These are phyloP conservation scores for Cadophora gregata DNA, from an alignment of 2,329 filamentous ascomycete species.

Conservation along the genomic window DNA sequence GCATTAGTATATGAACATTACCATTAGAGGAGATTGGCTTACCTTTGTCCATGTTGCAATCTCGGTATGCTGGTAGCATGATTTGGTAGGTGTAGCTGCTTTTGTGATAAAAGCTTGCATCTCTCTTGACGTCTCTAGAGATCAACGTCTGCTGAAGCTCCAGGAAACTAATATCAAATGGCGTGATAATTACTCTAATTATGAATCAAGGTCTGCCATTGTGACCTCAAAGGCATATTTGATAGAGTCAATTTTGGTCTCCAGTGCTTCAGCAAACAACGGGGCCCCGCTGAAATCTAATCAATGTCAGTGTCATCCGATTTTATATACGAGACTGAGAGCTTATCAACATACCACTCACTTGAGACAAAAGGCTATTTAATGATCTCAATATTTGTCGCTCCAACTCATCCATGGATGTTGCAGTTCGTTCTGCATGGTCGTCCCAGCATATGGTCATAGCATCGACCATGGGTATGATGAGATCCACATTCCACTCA, in stretches of 20 bases:
- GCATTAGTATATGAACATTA: background rate
- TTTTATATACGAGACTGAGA: background rate
- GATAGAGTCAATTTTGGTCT: constrained; percentile 10
- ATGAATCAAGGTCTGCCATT: background rate
- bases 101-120: constrained; percentile 14
- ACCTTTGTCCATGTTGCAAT: constrained; percentile 4
- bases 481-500: constrained; percentile 19
- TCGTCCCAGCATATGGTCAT: constrained; percentile 11
- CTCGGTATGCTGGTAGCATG: constrained; percentile 15
- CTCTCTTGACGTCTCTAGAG: constrained; percentile 2
- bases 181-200: background rate
- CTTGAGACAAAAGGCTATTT: constrained; percentile 5
- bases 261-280: constrained; percentile 16
- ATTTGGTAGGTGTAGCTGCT: constrained; percentile 11
- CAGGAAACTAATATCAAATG: background rate
- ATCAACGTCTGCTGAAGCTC: background rate
- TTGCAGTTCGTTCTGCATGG: background rate
- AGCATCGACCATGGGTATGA: constrained; percentile 5
- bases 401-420: background rate
- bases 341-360: constrained; percentile 2
- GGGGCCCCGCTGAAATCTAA: constrained; percentile 18
- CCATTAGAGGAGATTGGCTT: background rate
- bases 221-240: background rate
- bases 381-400: background rate
- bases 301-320: too few relatives aligned